These are phyloP conservation scores for Aspergillus fumigatus DNA, from an alignment of 2,329 filamentous ascomycete species.

Conservation along the genomic window DNA sequence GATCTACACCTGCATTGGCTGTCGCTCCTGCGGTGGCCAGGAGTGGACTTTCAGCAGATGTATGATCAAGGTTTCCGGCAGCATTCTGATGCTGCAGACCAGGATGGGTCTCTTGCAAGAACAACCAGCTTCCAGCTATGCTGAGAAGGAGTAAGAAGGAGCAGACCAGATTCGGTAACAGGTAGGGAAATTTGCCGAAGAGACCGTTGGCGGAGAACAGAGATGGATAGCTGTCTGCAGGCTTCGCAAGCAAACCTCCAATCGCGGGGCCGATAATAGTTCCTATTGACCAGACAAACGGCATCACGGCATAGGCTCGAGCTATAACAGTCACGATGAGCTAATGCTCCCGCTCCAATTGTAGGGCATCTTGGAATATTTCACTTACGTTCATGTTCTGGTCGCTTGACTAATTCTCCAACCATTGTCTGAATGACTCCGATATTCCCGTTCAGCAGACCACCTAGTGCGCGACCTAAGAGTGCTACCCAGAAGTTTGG, in stretches of 20 bases:
- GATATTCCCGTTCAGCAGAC: constrained; percentile 85
- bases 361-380: background rate
- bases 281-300: constrained; percentile 87
- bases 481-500: constrained; percentile 81
- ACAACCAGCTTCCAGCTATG: constrained; percentile 72
- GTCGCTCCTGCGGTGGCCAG: constrained; percentile 70
- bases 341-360: background rate
- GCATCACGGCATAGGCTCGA: constrained; percentile 85
- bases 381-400: constrained; percentile 76
- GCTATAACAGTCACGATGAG: constrained; percentile 46
- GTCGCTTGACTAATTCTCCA: constrained; percentile 75
- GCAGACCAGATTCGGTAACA: constrained; percentile 85
- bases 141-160: constrained; percentile 70
- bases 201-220: constrained; percentile 63
- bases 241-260: constrained; percentile 80
- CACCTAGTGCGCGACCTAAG: constrained; percentile 69
- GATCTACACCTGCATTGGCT: constrained; percentile 66
- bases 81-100: constrained; percentile 61
- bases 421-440: constrained; percentile 92
- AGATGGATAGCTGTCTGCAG: constrained; percentile 67
- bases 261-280: constrained; percentile 79
- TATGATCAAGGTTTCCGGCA: constrained; percentile 36
- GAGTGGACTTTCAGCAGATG: constrained; percentile 64
- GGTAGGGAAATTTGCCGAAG: constrained; percentile 77
- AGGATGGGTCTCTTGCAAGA: constrained; percentile 85